Evolutionary conservation across 2,329 filamentous ascomycete species (phyloP), one percentile per base, ranked within the genome.

Genomic region (Trichoderma endophyticum): DNA sequence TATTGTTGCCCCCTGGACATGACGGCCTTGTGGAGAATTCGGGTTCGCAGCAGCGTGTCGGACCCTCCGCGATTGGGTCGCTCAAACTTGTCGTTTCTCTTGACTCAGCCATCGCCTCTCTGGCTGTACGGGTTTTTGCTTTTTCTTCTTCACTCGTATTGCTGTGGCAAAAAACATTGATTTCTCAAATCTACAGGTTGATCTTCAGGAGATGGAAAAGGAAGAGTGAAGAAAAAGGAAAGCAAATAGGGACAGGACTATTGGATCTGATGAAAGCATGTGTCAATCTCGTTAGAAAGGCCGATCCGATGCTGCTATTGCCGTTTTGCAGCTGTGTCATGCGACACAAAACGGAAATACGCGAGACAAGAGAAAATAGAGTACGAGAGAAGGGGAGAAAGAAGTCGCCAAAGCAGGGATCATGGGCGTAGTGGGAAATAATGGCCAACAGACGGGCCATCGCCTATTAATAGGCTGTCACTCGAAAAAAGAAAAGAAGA

Each of bases 11-110:
- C 64, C 65, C 65, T 60, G 54, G 54, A 43, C 65, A 11, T 34
- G 26, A 32, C 30, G 34, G 65, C 36, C 65, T 43, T 68, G 65
- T 68, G 56, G 65, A 60, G 65, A 60, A 32, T 21, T 51, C 34
- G 36, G 65, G 65, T 32, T 32, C 28, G 65, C 21, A 48, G 28
- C 12, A 48, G 36, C 14, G 1, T 32, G 36, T 68, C 65, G 65
- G 65, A 15, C 54, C 54, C 21, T 59, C 65, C 65, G 65, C 65
- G 34, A 68, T 68, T 68, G 65, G 65, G 26, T 59, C 34, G 54
- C 30, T 60, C 32, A 14, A 26, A 26, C 6, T 21, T 21, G 34
- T 57, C 6, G 34, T 11, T 59, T 56, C 51, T 21, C 26, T 59
- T 39, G 32, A 64, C 26, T 11, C 62, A 51, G 30, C 62, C 28